Evolutionary conservation across 2,329 filamentous ascomycete species (phyloP).

Genomic region (Pseudogymnoascus sp.): DNA sequence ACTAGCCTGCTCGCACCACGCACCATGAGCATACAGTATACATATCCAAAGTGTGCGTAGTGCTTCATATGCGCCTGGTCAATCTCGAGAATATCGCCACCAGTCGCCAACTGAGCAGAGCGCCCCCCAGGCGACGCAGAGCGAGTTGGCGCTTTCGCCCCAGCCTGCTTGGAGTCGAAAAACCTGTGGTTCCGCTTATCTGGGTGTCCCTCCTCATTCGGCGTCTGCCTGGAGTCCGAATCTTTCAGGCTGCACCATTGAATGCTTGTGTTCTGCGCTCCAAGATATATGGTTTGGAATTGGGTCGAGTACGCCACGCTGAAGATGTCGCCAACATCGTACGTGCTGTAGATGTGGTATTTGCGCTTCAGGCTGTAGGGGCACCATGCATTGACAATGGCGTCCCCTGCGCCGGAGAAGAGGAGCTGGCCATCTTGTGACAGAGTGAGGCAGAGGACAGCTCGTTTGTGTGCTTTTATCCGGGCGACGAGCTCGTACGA

Average conservation of each 20-base stretch:
- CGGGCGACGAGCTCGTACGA: conserved; percentile 74
- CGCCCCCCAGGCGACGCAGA: conserved; percentile 35
- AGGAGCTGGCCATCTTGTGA: conserved; percentile 65
- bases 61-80: conserved; percentile 70
- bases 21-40: conserved; percentile 90
- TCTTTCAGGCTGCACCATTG: conserved; percentile 81
- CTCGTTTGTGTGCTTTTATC: conserved; percentile 84
- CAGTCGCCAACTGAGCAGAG: conserved; percentile 38
- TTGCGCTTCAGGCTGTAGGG: conserved; percentile 65
- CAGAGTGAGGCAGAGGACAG: conserved; percentile 76
- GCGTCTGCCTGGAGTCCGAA: conserved; percentile 47
- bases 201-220: conserved; percentile 60
- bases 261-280: conserved; percentile 88
- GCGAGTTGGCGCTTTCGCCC: conserved; percentile 30
- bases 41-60: conserved; percentile 91
- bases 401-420: conserved; percentile 89
- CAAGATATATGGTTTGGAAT: conserved; percentile 77
- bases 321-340: conserved; percentile 93
- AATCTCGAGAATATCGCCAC: conserved; percentile 67
- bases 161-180: conserved; percentile 88
- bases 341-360: conserved; percentile 85
- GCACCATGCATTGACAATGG: conserved; percentile 90
- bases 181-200: conserved; percentile 75
- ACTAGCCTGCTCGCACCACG: conserved; percentile 58
- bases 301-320: conserved; percentile 80